phyloP scores from a whole-genome alignment of 345 rosid species.

The Eutrema heterophyllum region DNA sequence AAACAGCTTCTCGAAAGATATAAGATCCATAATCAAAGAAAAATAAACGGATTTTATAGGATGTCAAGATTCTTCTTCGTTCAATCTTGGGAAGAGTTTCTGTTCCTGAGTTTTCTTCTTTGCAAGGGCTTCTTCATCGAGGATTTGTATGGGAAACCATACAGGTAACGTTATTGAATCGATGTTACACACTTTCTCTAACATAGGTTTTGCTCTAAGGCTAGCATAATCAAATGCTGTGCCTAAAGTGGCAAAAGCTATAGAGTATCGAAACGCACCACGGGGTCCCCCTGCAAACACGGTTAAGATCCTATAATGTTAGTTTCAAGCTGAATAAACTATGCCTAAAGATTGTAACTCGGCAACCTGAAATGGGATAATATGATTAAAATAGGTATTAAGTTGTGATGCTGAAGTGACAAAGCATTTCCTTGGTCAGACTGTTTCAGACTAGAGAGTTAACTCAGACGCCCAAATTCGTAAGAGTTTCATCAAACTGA shows the following conservation, averaged over 20 bases:
- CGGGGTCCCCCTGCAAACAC: slow-evolving; percentile 54
- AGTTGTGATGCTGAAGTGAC: too few species aligned
- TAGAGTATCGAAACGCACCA: slow-evolving; percentile 65
- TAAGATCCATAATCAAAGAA: neutral
- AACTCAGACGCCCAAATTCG: neutral
- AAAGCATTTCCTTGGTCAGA: neutral
- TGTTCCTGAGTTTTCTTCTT: slow-evolving; percentile 64
- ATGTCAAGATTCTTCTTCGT: slow-evolving; percentile 62
- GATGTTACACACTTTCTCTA: slow-evolving; percentile 29
- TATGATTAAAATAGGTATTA: neutral
- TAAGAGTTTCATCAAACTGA: neutral
- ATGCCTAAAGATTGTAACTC: neutral
- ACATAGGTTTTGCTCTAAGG: slow-evolving; percentile 40
- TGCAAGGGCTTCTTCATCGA: slow-evolving; percentile 73
- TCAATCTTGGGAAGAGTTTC: slow-evolving; percentile 47
- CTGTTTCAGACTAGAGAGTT: neutral
- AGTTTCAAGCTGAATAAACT: neutral
- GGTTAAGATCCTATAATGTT: neutral
- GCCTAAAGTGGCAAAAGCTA: slow-evolving; percentile 55
- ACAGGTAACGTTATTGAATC: slow-evolving; percentile 54
- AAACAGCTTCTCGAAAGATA: neutral
- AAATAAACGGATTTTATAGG: neutral
- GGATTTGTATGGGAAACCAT: slow-evolving; percentile 84
- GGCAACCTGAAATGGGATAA: neutral
- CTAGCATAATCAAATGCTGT: slow-evolving; percentile 54